Conservation (phyloP, 1,284 basidiomycete genomes). For the Boletus nobilissimus region DNA sequence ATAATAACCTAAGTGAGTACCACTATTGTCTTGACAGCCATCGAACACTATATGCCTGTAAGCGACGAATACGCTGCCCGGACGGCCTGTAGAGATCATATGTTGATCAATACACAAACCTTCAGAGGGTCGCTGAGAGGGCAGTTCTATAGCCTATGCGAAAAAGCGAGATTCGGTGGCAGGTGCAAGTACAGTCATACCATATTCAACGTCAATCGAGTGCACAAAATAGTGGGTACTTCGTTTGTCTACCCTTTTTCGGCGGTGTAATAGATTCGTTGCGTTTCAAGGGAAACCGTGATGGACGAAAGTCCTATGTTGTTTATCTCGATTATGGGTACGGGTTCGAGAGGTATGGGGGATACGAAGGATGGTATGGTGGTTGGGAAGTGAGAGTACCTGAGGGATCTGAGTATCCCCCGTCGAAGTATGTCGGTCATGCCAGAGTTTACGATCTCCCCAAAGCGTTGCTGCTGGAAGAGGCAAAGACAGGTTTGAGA, state of each 20-base stretch:
- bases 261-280: too few species aligned
- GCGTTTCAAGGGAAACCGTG: constrained; percentile 15
- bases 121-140: constrained; percentile 25
- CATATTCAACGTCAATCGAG: constrained; percentile 34
- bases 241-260: neutral
- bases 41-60: constrained; percentile 25
- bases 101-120: constrained; percentile 20
- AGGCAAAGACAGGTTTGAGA: constrained; percentile 22
- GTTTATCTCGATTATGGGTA: constrained; percentile 22
- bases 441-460: constrained; percentile 20
- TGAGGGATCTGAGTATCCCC: neutral
- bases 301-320: constrained; percentile 18
- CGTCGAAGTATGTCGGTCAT: neutral
- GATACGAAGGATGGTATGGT: constrained; percentile 18
- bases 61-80: constrained; percentile 34
- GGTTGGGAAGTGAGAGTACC: constrained; percentile 24
- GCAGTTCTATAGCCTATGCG: constrained; percentile 25
- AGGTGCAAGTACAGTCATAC: constrained; percentile 34
- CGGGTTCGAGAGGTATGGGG: constrained; percentile 34
- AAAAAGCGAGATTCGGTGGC: neutral
- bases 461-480: constrained; percentile 21
- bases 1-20: too few species aligned
- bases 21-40: neutral
- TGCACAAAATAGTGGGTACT: constrained; percentile 25
- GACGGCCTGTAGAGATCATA: constrained; percentile 32